Percentiles rank a stretch among this genome's conserved stretches.
Evolutionary conservation across 1,139 yeast species (phyloP).

Genomic region (Magnusiomyces tetraspermus): DNA sequence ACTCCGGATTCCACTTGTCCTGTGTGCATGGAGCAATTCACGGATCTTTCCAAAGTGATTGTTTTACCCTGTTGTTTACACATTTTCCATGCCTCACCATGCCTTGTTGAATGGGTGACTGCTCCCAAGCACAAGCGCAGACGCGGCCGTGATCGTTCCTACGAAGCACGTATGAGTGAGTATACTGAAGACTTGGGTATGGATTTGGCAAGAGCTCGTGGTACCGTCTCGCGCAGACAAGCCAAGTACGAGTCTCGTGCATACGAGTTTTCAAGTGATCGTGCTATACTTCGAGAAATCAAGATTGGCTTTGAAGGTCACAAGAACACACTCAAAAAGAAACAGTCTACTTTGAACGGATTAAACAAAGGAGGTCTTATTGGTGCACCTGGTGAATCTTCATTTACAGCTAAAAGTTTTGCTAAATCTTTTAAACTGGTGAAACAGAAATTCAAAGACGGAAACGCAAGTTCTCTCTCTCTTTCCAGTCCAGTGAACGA

Average conservation of each 20-base stretch:
- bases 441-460: neutral
- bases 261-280: neutral
- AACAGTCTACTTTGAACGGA: neutral
- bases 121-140: neutral
- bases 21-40: neutral
- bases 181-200: neutral
- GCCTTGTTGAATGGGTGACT: neutral
- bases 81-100: neutral
- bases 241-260: neutral
- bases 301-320: neutral
- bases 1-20: neutral
- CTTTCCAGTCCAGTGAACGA: too few species aligned
- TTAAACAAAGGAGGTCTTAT: neutral
- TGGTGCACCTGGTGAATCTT: neutral
- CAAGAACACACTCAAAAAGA: neutral
- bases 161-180: neutral
- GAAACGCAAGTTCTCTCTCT: too few species aligned
- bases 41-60: neutral
- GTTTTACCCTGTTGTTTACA: neutral
- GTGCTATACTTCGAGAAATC: neutral
- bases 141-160: neutral
- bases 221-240: neutral
- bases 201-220: neutral
- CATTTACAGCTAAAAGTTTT: neutral
- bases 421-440: neutral